Evolutionary conservation across 2,329 filamentous ascomycete genomes (phyloP).

Genomic region (Thelonectria blattea): DNA sequence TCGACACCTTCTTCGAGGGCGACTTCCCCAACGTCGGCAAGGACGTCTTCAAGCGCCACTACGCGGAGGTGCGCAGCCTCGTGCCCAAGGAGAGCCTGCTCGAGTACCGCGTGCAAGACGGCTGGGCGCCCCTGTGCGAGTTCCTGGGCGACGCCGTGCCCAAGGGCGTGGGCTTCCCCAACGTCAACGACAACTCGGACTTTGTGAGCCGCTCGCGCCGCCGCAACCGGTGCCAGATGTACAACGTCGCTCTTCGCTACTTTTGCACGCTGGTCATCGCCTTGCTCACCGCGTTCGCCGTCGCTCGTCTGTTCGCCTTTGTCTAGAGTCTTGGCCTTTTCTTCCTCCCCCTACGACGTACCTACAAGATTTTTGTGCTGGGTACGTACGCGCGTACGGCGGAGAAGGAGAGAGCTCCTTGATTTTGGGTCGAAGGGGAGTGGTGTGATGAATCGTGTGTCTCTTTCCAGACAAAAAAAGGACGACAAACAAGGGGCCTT

Average conservation of each 20-base stretch:
- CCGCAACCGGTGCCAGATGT: constrained; percentile 44
- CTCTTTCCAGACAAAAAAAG: background rate
- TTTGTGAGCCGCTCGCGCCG: constrained; percentile 43
- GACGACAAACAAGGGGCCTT: background rate
- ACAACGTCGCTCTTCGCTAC: constrained; percentile 42
- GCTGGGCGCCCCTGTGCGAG: constrained; percentile 47
- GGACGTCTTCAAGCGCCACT: constrained; percentile 59
- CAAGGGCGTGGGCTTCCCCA: constrained; percentile 43
- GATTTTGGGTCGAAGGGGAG: background rate
- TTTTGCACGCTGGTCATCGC: constrained; percentile 25
- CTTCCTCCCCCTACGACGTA: background rate
- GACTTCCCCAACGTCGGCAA: constrained; percentile 71
- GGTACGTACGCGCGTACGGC: constrained; percentile 10
- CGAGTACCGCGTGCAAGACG: constrained; percentile 44
- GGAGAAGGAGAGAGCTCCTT: background rate
- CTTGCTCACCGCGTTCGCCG: constrained; percentile 18
- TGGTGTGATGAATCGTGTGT: background rate
- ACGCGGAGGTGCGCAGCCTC: constrained; percentile 42
- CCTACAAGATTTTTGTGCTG: background rate
- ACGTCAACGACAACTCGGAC: constrained; percentile 45
- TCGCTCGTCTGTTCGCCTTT: constrained; percentile 15
- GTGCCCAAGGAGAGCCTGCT: constrained; percentile 42
- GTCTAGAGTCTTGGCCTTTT: constrained; percentile 5
- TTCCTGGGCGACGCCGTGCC: constrained; percentile 45
- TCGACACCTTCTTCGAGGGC: constrained; percentile 70